Evolutionary conservation across 371 early-diverging fungal genomes (phyloP).

Genomic region (Conidiobolus incongruus): DNA sequence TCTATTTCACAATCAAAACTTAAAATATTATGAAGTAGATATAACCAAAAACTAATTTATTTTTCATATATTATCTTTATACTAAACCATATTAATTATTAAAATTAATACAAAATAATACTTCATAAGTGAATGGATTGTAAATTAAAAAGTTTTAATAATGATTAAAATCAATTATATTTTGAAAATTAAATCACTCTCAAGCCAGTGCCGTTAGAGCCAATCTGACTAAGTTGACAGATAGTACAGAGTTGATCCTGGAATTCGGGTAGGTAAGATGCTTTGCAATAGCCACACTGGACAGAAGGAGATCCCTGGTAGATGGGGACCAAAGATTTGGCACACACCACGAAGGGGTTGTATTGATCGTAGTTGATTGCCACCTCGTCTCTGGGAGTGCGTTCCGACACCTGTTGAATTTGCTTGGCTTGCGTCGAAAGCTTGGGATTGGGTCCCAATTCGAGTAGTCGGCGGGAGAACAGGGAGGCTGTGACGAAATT

Average conservation of each 20-base stretch:
- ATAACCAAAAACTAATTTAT: too few relatives aligned
- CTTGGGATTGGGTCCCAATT: slow-evolving; percentile 50
- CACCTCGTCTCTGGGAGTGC: slow-evolving; percentile 53
- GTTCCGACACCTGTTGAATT: slow-evolving; percentile 53
- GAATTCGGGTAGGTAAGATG: slow-evolving; percentile 65
- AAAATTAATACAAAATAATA: too few relatives aligned
- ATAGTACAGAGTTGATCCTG: slow-evolving; percentile 53
- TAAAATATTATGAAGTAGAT: too few relatives aligned
- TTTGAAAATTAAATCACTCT: slow-evolving; percentile 5
- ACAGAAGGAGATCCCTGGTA: slow-evolving; percentile 55
- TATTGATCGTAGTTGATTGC: slow-evolving; percentile 73
- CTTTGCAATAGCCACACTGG: slow-evolving; percentile 68
- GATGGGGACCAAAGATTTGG: slow-evolving; percentile 57
- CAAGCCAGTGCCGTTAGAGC: slow-evolving; percentile 19
- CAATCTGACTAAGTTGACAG: slow-evolving; percentile 56
- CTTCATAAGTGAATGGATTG: too few relatives aligned
- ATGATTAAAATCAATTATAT: too few relatives aligned
- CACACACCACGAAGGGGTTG: slow-evolving; percentile 77
- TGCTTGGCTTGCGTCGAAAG: slow-evolving; percentile 61
- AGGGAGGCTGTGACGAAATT: slow-evolving; percentile 57
- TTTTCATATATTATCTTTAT: too few relatives aligned
- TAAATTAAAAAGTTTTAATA: too few relatives aligned
- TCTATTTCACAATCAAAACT: too few relatives aligned
- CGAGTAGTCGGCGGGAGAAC: slow-evolving; percentile 71
- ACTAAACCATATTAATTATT: too few relatives aligned